These are phyloP conservation scores for Alternaria ventricosa DNA, from an alignment of 2,329 filamentous ascomycete species.

Conservation along the genomic window DNA sequence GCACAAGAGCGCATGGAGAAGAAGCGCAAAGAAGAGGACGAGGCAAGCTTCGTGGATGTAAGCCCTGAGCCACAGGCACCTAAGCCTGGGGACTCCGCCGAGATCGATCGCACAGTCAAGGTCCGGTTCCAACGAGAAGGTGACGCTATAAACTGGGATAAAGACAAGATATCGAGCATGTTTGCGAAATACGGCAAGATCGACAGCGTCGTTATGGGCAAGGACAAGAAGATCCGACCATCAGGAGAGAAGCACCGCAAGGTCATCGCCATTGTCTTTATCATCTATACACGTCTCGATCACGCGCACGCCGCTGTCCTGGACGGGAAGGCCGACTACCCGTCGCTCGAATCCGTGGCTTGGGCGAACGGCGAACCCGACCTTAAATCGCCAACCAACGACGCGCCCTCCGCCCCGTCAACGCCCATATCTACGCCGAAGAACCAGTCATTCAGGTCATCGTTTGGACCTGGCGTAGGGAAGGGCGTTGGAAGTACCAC, in stretches of 20 bases:
- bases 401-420: slow-evolving; percentile 30
- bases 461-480: slow-evolving; percentile 29
- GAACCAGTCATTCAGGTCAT: slow-evolving; percentile 36
- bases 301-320: slow-evolving; percentile 63
- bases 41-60: slow-evolving; percentile 37
- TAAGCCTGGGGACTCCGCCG: slow-evolving; percentile 49
- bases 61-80: slow-evolving; percentile 24
- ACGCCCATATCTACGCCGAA: slow-evolving; percentile 37
- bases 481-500: slow-evolving; percentile 26
- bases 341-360: slow-evolving; percentile 59
- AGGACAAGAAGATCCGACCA: slow-evolving; percentile 61
- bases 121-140: slow-evolving; percentile 62
- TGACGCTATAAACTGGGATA: slow-evolving; percentile 52
- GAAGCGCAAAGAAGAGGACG: slow-evolving; percentile 60
- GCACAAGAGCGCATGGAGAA: slow-evolving; percentile 59
- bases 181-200: slow-evolving; percentile 64
- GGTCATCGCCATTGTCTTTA: slow-evolving; percentile 59
- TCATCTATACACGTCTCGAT: slow-evolving; percentile 65
- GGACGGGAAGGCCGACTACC: slow-evolving; percentile 58
- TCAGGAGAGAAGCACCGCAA: slow-evolving; percentile 60
- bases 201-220: slow-evolving; percentile 61
- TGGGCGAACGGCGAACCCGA: slow-evolving; percentile 65
- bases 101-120: slow-evolving; percentile 65
- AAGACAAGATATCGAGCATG: slow-evolving; percentile 53
- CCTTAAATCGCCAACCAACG: slow-evolving; percentile 34